phyloP scores from a whole-genome alignment of 441 rosid genomes.

The Populus tomentosa region DNA sequence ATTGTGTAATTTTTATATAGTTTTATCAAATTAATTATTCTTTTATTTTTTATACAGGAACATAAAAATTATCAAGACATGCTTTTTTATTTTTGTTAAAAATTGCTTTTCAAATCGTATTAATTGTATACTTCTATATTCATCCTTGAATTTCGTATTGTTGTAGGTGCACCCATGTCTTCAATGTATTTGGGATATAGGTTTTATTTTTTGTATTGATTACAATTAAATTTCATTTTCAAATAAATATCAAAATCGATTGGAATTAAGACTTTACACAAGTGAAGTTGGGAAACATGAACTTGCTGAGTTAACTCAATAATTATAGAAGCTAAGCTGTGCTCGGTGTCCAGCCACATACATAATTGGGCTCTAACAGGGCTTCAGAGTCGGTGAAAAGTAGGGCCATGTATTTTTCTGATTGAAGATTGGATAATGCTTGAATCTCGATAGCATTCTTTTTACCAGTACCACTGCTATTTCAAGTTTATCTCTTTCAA shows the following conservation, averaged over 20 bases:
- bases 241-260: too few species aligned
- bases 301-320: too few species aligned
- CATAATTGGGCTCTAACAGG: background rate
- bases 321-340: background rate
- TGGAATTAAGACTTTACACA: too few species aligned
- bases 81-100: too few species aligned
- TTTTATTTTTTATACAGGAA: too few species aligned
- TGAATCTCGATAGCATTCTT: background rate
- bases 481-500: slow-evolving; percentile 7
- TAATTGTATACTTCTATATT: background rate
- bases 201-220: background rate
- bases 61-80: too few species aligned
- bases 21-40: too few species aligned
- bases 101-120: too few species aligned
- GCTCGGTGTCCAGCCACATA: background rate
- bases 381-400: background rate
- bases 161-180: background rate
- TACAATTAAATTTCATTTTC: too few species aligned
- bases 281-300: too few species aligned
- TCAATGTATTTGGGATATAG: background rate
- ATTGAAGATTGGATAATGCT: background rate
- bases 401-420: background rate
- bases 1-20: too few species aligned
- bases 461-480: background rate
- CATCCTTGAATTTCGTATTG: background rate